Evolutionary conservation across 179 eudicot species (phyloP), one percentile per base, ranked within the genome.

Genomic region (Vitellaria paradoxa): DNA sequence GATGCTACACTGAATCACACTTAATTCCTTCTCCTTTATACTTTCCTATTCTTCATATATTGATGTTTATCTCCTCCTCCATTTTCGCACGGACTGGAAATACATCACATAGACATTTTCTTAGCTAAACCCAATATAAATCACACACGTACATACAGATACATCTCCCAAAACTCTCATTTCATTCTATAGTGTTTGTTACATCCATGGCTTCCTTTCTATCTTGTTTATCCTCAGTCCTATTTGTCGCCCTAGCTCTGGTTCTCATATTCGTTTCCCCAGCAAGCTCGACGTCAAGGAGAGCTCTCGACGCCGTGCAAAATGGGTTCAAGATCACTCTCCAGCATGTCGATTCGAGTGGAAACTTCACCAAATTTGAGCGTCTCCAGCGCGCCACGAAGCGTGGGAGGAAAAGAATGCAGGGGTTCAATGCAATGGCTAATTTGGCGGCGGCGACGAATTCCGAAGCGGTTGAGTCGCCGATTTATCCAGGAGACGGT

Each of bases 281-380:
- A 10, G 23, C 24, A 7, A 26, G n/a, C 30, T 53, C 75, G 3
- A 55, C 93, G 9, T 88, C 91, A 9, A 87, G 93, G 77, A 50
- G 67, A 72, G 84, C 76, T 52, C 79, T 80, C 53, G 76, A 81
- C 81, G 76, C 42, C 77, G 49, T 68, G 62, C 77, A 81, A 75
- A 45, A 77, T 2, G 92, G 96, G 20, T 87, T 94, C 67, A 79
- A 84, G 60, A 83, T 92, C 57, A 64, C 79, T 23, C 87, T 94
- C 30, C 86, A 80, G 37, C 91, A 90, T 40, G 89, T 91, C 9
- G 97, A 93, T 87, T 88, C 92, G 15, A 94, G 86, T 20, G 68
- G 79, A 15, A 94, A 94, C 76, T 76, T 86, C 78, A 91, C 94
- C 40, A 87, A 81, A 59, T 87, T 91, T 1, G 94, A 94, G 86